Conservation (phyloP, 2,329 filamentous ascomycete genomes). For the Xylariaceae sp. region DNA sequence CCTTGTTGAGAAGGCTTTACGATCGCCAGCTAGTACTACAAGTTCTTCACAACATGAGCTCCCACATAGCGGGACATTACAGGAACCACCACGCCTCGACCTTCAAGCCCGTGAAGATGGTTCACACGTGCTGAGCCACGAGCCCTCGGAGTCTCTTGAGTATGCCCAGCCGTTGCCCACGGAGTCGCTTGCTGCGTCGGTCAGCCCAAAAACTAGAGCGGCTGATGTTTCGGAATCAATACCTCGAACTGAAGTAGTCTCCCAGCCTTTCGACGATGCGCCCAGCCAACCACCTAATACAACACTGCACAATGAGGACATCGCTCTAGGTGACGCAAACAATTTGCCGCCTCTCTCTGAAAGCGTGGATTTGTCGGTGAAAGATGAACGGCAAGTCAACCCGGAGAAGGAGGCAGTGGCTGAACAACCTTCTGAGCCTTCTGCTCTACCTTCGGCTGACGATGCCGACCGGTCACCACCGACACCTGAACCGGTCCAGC, state of each 20-base stretch:
- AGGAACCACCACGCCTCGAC: slow-evolving; percentile 12
- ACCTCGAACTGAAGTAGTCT: neutral
- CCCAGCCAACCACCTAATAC: slow-evolving; percentile 4
- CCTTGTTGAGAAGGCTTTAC: slow-evolving; percentile 68
- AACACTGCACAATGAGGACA: slow-evolving; percentile 3
- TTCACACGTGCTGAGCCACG: slow-evolving; percentile 2
- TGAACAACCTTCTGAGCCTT: slow-evolving; percentile 10
- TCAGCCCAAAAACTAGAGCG: neutral
- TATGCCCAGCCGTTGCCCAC: slow-evolving; percentile 13
- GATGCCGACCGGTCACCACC: slow-evolving; percentile 21
- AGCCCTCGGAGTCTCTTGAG: slow-evolving; percentile 31
- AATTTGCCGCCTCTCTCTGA: slow-evolving; percentile 21
- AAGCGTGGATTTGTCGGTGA: slow-evolving; percentile 6
- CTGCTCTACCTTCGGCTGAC: slow-evolving; percentile 11
- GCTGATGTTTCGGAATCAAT: slow-evolving; percentile 10
- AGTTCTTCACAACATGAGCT: slow-evolving; percentile 42
- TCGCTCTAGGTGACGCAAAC: slow-evolving; percentile 7
- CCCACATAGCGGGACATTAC: slow-evolving; percentile 43
- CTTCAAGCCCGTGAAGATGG: slow-evolving; percentile 22
- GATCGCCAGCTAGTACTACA: slow-evolving; percentile 39
- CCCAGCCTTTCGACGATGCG: slow-evolving; percentile 6
- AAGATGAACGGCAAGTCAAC: neutral
- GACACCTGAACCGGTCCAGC: slow-evolving; percentile 44
- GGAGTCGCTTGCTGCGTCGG: slow-evolving; percentile 17
- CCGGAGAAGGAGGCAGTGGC: neutral